Percentiles rank a stretch among this genome's conserved stretches.
These are phyloP conservation scores for Tulasnella sp. DNA, from an alignment of 768 basidiomycete genomes.

Conservation along the genomic window DNA sequence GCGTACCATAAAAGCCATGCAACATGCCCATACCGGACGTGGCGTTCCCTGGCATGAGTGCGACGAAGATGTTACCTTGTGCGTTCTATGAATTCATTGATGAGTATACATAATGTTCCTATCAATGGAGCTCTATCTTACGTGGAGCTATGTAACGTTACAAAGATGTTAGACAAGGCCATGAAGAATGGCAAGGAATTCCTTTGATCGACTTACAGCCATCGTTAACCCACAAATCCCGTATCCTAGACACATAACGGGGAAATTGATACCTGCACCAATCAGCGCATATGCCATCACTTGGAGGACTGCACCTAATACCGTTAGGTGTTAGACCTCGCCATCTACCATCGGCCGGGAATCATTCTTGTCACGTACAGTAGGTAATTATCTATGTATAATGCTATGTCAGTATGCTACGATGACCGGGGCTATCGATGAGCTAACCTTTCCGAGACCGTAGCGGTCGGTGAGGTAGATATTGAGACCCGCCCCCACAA, in stretches of 20 bases:
- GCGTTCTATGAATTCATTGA: slow-evolving; percentile 29
- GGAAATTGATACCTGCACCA: not conserved
- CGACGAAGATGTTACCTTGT: slow-evolving; percentile 38
- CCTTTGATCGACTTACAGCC: not conserved
- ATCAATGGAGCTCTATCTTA: not conserved
- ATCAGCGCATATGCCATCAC: not conserved
- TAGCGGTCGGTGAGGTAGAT: slow-evolving; percentile 4
- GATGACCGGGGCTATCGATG: not conserved
- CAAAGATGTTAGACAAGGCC: too few species aligned
- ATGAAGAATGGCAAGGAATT: not conserved
- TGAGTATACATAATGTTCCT: not conserved
- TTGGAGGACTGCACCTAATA: slow-evolving; percentile 1
- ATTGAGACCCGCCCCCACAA: not conserved
- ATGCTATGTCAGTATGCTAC: too few species aligned
- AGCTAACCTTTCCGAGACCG: slow-evolving; percentile 1
- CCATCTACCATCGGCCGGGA: not conserved
- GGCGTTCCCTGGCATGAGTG: slow-evolving; percentile 32
- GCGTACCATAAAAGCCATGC: slow-evolving; percentile 28
- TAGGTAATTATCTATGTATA: not conserved
- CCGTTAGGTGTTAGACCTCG: not conserved
- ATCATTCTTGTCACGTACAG: not conserved
- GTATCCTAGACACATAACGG: slow-evolving; percentile 33
- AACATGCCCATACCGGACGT: slow-evolving; percentile 33
- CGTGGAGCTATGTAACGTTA: slow-evolving; percentile 1
- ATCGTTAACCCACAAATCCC: slow-evolving; percentile 33